These are phyloP conservation scores for Nigrospora osmanthi DNA, from an alignment of 2,329 filamentous ascomycete genomes.

Conservation along the genomic window DNA sequence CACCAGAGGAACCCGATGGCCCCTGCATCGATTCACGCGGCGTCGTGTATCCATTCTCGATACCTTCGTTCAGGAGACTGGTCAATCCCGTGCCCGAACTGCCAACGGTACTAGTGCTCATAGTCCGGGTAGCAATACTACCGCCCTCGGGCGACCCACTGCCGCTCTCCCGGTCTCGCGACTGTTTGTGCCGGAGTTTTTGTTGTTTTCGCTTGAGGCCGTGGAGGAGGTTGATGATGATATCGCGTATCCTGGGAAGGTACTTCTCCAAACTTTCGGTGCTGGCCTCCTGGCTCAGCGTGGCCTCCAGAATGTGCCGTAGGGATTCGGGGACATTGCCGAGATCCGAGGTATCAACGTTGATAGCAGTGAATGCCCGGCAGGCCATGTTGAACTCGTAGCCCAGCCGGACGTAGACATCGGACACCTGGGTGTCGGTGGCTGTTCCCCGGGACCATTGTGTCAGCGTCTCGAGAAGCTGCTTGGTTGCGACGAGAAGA, in stretches of 20 bases:
- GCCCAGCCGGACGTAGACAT: constrained; percentile 93
- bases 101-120: constrained; percentile 50
- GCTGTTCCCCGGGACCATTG: constrained; percentile 93
- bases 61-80: constrained; percentile 50
- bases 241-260: constrained; percentile 88
- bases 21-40: constrained; percentile 20
- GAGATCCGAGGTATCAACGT: constrained; percentile 88
- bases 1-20: constrained; percentile 10
- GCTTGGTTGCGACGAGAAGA: constrained; percentile 93
- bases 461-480: constrained; percentile 92
- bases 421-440: constrained; percentile 90
- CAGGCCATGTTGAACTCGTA: constrained; percentile 99
- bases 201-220: constrained; percentile 96
- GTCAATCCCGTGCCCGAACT: constrained; percentile 52
- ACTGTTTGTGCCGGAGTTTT: constrained; percentile 61
- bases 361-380: constrained; percentile 91
- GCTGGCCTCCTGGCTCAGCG: constrained; percentile 91
- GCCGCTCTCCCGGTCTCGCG: constrained; percentile 45
- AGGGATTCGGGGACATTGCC: constrained; percentile 92
- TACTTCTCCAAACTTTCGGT: constrained; percentile 90
- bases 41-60: constrained; percentile 44
- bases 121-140: constrained; percentile 38
- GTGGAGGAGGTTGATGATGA: constrained; percentile 95
- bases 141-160: constrained; percentile 22
- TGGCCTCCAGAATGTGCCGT: constrained; percentile 87